Conservation (phyloP, 1,139 yeast species). For the Keqinozyma sinolaborantium region DNA sequence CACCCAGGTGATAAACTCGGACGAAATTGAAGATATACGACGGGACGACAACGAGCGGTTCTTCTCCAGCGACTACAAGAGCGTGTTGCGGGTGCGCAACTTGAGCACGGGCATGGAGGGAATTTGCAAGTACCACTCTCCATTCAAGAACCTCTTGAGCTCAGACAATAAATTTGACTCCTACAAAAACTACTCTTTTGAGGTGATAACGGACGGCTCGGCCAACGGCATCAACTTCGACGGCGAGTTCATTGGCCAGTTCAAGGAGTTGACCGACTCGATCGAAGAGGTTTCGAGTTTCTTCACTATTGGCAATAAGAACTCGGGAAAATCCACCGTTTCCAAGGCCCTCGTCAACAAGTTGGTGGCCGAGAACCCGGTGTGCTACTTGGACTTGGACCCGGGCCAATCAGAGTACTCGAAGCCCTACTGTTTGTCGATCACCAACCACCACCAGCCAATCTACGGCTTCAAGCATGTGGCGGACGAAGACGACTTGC, state of each 20-base stretch:
- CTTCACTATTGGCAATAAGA: conserved; percentile 50
- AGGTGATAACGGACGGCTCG: conserved; percentile 21
- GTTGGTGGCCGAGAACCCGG: conserved; percentile 15
- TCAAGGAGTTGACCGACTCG: conserved; percentile 2
- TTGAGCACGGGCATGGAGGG: conserved; percentile 42
- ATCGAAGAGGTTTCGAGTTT: conserved; percentile 15
- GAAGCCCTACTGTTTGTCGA: conserved; percentile 63
- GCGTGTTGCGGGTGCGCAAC: conserved; percentile 41
- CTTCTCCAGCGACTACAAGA: conserved; percentile 33
- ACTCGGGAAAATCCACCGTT: conserved; percentile 82
- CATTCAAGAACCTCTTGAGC: conserved; percentile 41
- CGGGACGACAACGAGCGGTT: conserved; percentile 28
- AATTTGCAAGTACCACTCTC: conserved; percentile 46
- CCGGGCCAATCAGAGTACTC: conserved; percentile 90
- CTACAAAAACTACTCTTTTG: conserved; percentile 28
- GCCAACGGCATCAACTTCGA: conserved; percentile 19
- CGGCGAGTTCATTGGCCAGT: conserved; percentile 1
- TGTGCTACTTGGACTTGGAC: conserved; percentile 69
- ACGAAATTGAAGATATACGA: conserved; percentile 19
- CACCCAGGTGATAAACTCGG: conserved; percentile 35
- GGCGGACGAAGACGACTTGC: conserved; percentile 15
- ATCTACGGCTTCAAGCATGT: conserved; percentile 21
- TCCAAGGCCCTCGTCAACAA: conserved; percentile 53
- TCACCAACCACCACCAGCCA: conserved; percentile 23
- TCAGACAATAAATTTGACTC: conserved; percentile 14